A percentile compares a stretch with the other conserved stretches of the same genome.
These are phyloP conservation scores for Catunica adiposa DNA, from an alignment of 2,329 filamentous ascomycete genomes.

Conservation along the genomic window DNA sequence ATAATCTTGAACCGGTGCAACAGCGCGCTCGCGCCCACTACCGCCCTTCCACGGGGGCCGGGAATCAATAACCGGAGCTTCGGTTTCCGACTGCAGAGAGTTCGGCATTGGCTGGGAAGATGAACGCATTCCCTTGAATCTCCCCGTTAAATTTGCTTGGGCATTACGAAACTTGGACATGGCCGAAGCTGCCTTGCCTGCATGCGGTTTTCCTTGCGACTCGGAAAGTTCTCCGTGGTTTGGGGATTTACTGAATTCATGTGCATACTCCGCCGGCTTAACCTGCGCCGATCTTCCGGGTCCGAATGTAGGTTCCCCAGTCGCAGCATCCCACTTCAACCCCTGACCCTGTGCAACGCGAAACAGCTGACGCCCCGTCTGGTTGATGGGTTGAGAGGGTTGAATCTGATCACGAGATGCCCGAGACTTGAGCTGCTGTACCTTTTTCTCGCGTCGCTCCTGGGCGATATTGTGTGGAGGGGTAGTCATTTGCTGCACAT, in stretches of 20 bases:
- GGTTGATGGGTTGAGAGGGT: neutral
- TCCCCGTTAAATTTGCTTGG: slow-evolving; percentile 27
- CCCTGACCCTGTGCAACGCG: slow-evolving; percentile 19
- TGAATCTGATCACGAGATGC: slow-evolving; percentile 24
- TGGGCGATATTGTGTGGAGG: slow-evolving; percentile 27
- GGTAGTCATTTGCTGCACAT: neutral
- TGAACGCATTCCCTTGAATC: slow-evolving; percentile 27
- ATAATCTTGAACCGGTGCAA: slow-evolving; percentile 46
- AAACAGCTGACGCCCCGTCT: slow-evolving; percentile 14
- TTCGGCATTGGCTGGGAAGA: slow-evolving; percentile 6
- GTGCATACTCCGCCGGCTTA: slow-evolving; percentile 34
- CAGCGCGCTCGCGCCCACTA: slow-evolving; percentile 48
- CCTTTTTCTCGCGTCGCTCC: slow-evolving; percentile 30
- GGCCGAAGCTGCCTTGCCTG: slow-evolving; percentile 13
- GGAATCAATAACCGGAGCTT: slow-evolving; percentile 19
- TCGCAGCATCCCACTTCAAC: slow-evolving; percentile 47
- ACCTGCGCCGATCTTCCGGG: slow-evolving; percentile 40
- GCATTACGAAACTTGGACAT: slow-evolving; percentile 13
- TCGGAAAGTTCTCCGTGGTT: slow-evolving; percentile 11
- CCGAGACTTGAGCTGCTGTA: slow-evolving; percentile 23
- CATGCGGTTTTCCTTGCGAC: neutral
- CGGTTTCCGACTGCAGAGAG: neutral
- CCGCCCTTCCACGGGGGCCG: slow-evolving; percentile 55
- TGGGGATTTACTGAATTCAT: slow-evolving; percentile 18
- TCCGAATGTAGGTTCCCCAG: slow-evolving; percentile 46